These are phyloP conservation scores for Monosporascus sp. DNA, from an alignment of 2,329 filamentous ascomycete genomes.

Conservation along the genomic window DNA sequence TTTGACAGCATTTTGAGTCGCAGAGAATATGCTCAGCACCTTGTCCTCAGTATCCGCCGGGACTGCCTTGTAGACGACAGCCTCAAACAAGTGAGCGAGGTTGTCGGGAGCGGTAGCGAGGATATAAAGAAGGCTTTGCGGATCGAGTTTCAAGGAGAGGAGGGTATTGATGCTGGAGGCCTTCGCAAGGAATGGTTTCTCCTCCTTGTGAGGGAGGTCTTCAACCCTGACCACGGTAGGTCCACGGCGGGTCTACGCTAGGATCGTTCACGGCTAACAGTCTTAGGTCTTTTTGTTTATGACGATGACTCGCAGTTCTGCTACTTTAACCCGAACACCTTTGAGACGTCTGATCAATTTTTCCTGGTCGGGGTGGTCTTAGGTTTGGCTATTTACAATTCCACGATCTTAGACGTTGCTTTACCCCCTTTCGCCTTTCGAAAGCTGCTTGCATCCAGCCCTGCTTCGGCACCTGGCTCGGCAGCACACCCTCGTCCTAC, in stretches of 20 bases:
- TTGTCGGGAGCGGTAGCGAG: conserved; percentile 72
- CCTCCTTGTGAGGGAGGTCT: conserved; percentile 80
- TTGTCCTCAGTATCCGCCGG: conserved; percentile 70
- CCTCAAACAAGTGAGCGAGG: conserved; percentile 75
- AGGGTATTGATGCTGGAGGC: conserved; percentile 86
- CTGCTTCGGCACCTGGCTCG: conserved; percentile 49
- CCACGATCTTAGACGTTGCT: conserved; percentile 83
- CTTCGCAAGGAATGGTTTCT: conserved; percentile 94
- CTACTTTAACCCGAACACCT: conserved; percentile 87
- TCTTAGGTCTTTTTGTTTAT: conserved; percentile 78
- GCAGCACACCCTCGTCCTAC: conserved; percentile 51
- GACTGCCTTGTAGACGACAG: conserved; percentile 89
- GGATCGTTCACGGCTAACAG: conserved; percentile 4
- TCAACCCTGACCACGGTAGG: conserved; percentile 83
- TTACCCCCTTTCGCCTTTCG: conserved; percentile 86
- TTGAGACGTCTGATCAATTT: conserved; percentile 88
- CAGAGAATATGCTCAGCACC: conserved; percentile 68
- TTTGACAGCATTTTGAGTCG: conserved; percentile 81
- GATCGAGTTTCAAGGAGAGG: conserved; percentile 82
- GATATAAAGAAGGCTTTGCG: conserved; percentile 87
- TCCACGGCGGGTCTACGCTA: conserved; percentile 7
- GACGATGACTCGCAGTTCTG: conserved; percentile 87
- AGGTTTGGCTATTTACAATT: conserved; percentile 90
- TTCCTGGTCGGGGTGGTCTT: conserved; percentile 85
- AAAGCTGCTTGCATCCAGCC: conserved; percentile 74